Evolutionary conservation across 805 yeast species (phyloP), one percentile per base, ranked within the genome.

Genomic region (Debaryomyces hansenii): DNA sequence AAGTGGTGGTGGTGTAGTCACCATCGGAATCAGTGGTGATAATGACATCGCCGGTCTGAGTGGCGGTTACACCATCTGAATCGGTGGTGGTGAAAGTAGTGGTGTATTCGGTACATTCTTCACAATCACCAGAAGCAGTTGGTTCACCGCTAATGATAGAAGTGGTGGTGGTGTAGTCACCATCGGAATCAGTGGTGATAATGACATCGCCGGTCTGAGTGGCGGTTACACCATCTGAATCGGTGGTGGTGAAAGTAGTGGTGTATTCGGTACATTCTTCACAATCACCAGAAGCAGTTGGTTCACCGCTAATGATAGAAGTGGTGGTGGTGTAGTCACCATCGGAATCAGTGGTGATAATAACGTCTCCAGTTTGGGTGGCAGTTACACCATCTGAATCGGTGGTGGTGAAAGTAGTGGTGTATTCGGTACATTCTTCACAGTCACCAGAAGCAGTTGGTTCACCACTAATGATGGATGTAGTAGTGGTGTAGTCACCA

Each of bases 171-270:
- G 60, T 55, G 45, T 44, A 50, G 15, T 35, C 18, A 5, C 21
- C 38, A 9, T 38, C 49, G 15, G 57, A 44, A 35, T 59, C 51
- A 15, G 62, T 58, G 5, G 63, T 56, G 16, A 57, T 54, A 34
- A 52, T 37, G 14, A 44, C 52, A 18, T 38, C 49, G 14, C 52
- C 46, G 24, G 59, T 48, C 4, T 37, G 42, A 18, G 51, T 41
- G 1, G 43, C 20, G 8, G 42, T 41, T 27, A 37, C 12, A 5
- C 45, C 42, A 15, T 38, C 44, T 7, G 40, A 16, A 38, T 40
- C 29, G 18, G 48, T 37, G 20, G 48, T 39, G 7, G 35, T 32
- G 35, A 32, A 32, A 9, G 35, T 32, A 10, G 47, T 46, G 35
- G 50, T 47, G 33, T 35, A 35, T 28, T 20, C 31, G 14, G 43